Evolutionary conservation across 306 rosid species (phyloP), one percentile per base, ranked within the genome.

Genomic region (Glycine soja): DNA sequence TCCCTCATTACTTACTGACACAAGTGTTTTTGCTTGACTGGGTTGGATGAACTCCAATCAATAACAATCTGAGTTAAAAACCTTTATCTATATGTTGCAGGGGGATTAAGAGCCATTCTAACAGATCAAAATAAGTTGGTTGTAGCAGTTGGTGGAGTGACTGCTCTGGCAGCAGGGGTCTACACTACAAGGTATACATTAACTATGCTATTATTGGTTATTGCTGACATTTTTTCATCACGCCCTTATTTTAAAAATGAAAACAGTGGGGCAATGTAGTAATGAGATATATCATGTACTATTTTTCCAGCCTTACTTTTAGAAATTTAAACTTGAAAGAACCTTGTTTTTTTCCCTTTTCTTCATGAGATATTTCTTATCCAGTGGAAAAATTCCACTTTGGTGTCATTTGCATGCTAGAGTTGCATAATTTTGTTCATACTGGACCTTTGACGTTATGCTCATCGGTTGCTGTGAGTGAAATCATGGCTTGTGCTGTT

Each of bases 51-150:
- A 62, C 3, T 5, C 8, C 6, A 34, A 38, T 68, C 13, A 40
- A 61, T 61, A 36, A 50, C 34, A 40, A 66, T 51, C 40, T 54
- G 4, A 34, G 24, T 73, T 24, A 61, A 38, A 66, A 74, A 69
- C 15, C 59, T 61, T 18, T 4, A 14, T 84, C 75, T 72, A 4
- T 85, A 52, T 85, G 79, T 80, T 89, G 88, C 87, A 96, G 99
- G 99, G 85, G 99, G 99, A 3, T 82, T 96, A 52, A 92, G 72
- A 88, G 97, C 94, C 81, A 95, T 95, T 86, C 89, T 95, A 70
- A 95, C 98, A 1, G 99, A 95, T 88, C 99, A 95, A 91, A 93
- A 92, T 88, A 95, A 95, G 88, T 84, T 95, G 84, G 97, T 95
- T 61, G 98, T 93, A 34, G 96, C 94, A 74, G 99, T 96, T 72